These are phyloP conservation scores for Pugionium cornutum DNA, from an alignment of 345 rosid species.

Conservation along the genomic window DNA sequence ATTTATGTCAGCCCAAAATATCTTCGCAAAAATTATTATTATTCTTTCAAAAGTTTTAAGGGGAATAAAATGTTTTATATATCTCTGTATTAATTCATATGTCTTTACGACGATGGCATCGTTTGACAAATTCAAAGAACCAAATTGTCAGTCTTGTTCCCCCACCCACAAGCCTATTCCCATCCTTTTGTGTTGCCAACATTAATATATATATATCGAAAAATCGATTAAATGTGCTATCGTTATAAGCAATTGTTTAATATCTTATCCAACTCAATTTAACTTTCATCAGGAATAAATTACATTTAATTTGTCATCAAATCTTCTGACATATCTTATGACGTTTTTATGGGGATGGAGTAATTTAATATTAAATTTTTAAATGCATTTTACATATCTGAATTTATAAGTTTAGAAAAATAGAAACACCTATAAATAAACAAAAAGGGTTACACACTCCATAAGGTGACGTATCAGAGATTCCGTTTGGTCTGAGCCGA, in stretches of 20 bases:
- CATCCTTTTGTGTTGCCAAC: conserved; percentile 1
- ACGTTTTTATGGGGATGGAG: conserved; percentile 16
- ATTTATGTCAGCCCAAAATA: no score
- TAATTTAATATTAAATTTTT: background rate
- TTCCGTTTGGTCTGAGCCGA: conserved; percentile 20
- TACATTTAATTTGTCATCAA: conserved; percentile 19
- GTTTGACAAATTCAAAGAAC: conserved; percentile 21
- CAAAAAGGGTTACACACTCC: background rate
- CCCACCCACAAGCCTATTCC: conserved; percentile 23
- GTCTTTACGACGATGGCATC: conserved; percentile 1
- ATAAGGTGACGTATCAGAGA: conserved; percentile 12
- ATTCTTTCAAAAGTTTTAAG: background rate
- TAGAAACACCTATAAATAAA: background rate
- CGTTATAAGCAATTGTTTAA: no score
- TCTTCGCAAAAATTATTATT: no score
- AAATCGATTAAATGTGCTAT: no score
- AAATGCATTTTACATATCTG: conserved; percentile 6
- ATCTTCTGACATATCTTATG: conserved; percentile 33
- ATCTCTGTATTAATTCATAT: background rate
- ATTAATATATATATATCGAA: background rate
- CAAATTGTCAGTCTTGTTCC: conserved; percentile 26
- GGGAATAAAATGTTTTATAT: background rate
- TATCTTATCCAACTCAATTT: background rate
- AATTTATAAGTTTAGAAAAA: background rate
- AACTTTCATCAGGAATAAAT: no score